Conservation (phyloP, 768 basidiomycete species). For the Suillus placidus region DNA sequence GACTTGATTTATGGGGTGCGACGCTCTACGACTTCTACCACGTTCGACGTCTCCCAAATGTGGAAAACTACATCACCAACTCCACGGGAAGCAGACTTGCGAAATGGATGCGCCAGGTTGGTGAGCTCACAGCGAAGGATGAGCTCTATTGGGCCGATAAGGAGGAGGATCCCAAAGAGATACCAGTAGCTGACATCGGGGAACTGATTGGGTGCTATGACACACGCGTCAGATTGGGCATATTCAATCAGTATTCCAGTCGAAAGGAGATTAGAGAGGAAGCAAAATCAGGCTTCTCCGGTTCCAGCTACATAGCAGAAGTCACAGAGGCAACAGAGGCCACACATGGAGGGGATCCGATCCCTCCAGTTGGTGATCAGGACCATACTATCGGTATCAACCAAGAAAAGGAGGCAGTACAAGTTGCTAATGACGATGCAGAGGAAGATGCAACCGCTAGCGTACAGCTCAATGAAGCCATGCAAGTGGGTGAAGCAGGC, state of each 20-base stretch:
- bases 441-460: background rate
- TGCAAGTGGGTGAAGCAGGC: background rate
- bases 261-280: slow-evolving; percentile 3
- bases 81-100: slow-evolving; percentile 27
- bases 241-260: background rate
- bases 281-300: background rate
- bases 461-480: background rate
- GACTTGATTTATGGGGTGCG: slow-evolving; percentile 27
- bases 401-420: background rate
- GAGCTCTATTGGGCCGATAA: slow-evolving; percentile 27
- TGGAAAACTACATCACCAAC: slow-evolving; percentile 7
- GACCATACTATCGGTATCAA: background rate
- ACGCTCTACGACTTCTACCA: slow-evolving; percentile 31
- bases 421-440: background rate
- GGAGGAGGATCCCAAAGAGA: slow-evolving; percentile 26
- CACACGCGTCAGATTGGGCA: slow-evolving; percentile 2
- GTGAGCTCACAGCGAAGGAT: slow-evolving; percentile 18
- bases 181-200: slow-evolving; percentile 20
- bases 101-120: slow-evolving; percentile 13
- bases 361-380: background rate
- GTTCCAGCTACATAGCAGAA: background rate
- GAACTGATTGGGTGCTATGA: slow-evolving; percentile 20
- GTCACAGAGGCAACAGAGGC: background rate
- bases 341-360: background rate
- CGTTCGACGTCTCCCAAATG: slow-evolving; percentile 14